These are phyloP conservation scores for Cinchona pubescens DNA, from an alignment of 257 asterid species.

Conservation along the genomic window DNA sequence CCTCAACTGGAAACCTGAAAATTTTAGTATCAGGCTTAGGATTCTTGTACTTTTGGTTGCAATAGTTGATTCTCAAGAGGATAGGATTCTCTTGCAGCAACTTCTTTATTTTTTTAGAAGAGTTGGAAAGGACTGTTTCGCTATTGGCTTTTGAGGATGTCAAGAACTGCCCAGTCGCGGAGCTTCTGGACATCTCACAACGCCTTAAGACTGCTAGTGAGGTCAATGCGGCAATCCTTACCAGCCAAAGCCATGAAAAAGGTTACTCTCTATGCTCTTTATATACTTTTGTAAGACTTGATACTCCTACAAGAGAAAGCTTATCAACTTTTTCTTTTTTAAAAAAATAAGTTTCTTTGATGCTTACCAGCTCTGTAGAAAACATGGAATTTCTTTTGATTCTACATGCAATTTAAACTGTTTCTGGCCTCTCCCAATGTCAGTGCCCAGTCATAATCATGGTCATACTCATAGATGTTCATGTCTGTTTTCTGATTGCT, in stretches of 20 bases:
- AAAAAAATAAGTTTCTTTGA: neutral
- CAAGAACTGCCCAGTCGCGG: conserved; percentile 64
- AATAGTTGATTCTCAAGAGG: neutral
- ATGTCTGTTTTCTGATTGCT: too few relatives aligned
- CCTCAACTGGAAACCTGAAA: neutral
- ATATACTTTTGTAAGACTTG: neutral
- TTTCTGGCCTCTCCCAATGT: neutral
- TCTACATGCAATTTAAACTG: neutral
- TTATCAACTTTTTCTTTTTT: neutral
- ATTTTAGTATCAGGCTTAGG: neutral
- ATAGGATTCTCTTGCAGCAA: conserved; percentile 44
- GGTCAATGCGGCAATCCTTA: conserved; percentile 80
- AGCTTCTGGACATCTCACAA: conserved; percentile 68
- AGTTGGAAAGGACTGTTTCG: conserved; percentile 77
- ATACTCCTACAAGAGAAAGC: neutral
- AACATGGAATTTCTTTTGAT: neutral
- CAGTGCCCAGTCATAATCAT: neutral
- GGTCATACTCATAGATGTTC: neutral
- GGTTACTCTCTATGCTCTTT: conserved; percentile 38
- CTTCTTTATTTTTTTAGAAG: conserved; percentile 61
- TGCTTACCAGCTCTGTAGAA: neutral
- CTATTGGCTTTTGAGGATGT: conserved; percentile 79
- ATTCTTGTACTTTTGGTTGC: neutral
- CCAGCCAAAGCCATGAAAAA: conserved; percentile 88
- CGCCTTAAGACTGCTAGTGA: conserved; percentile 84